phyloP scores from a whole-genome alignment of 768 basidiomycete species.

The Lentinula lateritia region DNA sequence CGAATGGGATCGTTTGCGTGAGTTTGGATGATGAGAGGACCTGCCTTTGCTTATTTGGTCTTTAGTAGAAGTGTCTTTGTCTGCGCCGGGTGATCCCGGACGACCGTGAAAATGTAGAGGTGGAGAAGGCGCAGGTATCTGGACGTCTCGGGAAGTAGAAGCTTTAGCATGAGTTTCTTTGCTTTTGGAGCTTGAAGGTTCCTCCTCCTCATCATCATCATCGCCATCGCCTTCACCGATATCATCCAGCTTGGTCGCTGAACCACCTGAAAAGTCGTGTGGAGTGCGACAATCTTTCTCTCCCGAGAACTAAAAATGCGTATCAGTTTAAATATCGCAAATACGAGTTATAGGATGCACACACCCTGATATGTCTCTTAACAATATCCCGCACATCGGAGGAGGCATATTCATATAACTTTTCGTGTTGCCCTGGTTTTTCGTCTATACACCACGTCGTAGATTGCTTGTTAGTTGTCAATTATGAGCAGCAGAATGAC shows the following conservation, averaged over 20 bases:
- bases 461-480: neutral
- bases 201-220: constrained; percentile 2
- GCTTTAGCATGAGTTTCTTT: neutral
- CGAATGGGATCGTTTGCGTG: neutral
- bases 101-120: neutral
- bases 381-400: constrained; percentile 7
- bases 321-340: too few species aligned
- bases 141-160: neutral
- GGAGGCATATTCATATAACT: constrained; percentile 7
- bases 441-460: neutral
- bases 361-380: constrained; percentile 4
- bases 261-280: neutral
- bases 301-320: neutral
- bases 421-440: constrained; percentile 4
- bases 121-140: neutral
- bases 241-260: neutral
- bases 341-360: neutral
- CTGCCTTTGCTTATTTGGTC: neutral
- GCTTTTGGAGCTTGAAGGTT: neutral
- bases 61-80: neutral
- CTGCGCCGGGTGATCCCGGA: neutral
- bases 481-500: constrained; percentile 5
- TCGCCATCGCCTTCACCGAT: constrained; percentile 7
- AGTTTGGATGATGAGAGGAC: neutral
- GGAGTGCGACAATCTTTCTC: constrained; percentile 6